Base-by-base conservation (phyloP, 495 filamentous ascomycete genomes). In the Neurospora cerealis region DNA sequence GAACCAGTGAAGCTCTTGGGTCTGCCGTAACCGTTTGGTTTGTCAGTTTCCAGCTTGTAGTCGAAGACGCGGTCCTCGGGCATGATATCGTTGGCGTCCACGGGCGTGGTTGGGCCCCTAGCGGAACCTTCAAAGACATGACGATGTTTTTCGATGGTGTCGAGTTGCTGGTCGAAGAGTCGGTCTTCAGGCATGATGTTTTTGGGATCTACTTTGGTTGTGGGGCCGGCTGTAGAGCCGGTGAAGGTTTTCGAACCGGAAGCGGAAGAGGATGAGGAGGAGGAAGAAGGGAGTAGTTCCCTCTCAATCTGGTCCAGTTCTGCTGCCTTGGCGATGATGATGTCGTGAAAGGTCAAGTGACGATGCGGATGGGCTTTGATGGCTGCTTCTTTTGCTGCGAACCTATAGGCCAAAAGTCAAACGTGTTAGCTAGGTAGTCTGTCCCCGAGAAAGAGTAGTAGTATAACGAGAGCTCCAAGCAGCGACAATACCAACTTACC, bases 341-440 rank as follows among this genome's bases (percentile, higher is more conserved):
- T 83, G 54, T 88, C 80, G 15, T 83, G 81, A 66, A 87, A 86
- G 5, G 74, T 80, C 24, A 90, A 73, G 24, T 75, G 75, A 24
- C 85, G 81, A 38, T 79, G 74, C 3, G 79, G 79, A 72, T 87
- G 85, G 5, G 90, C 89, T 77, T 92, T 92, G 60, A 89, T 86
- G n/a, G 81, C 83, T 0, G 90, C 89, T 79, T 92, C 90, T 78
- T 92, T 92, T 0, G 89, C 89, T 10, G 90, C 89, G 78, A 86
- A 91, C 75, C 88, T 83, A 38, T 38, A 28, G 11, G 5, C 42
- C 42, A n/a, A 10, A 48, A 11, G 21, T 24, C 46, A 28, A 24
- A 6, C 28, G 19, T 71, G 37, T 19, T 37, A 21, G 8, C 24
- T 71, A 42, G 5, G 0, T 42, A n/a, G 71, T 28, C 28, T 38